Base-by-base conservation (phyloP, 2,329 filamentous ascomycete genomes). In the Cryphonectria parasitica region DNA sequence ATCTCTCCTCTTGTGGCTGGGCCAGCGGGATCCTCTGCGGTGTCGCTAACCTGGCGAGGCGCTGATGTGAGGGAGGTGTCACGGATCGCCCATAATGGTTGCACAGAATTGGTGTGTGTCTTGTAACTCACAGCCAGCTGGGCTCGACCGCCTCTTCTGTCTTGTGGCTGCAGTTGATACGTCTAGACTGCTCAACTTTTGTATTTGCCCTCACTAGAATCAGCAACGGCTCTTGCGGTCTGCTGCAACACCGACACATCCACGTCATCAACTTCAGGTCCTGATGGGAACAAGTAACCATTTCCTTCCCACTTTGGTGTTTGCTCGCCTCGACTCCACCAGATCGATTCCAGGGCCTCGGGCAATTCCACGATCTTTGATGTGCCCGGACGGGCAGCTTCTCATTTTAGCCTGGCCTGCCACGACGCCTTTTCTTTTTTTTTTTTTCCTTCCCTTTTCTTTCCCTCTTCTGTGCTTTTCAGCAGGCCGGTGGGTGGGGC, bases 391-490 rank as follows among this genome's bases (percentile, higher is more conserved):
- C 70, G 58, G 58, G 70, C 68, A 72, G 70, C 70, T 72, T 65
- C 70, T 72, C 52, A 54, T 70, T 72, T 61, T 64, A 65, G 70
- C 61, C 62, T 70, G 68, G 68, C 64, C 34, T 49, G 67, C 70
- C 65, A 52, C 56, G 49, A 39, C 43, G 62, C 19, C 43, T 22
- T 17, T 11, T 22, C 22, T n/a, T 25, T 34, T 19, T 8, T 28
- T n/a, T 11, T 19, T 39, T 39, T 34, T 61, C n/a, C n/a, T 13
- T 17, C 2, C 6, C 2, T 39, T 39, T 13, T 13, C 13, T 39
- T 13, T 39, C 34, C 34, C 34, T 34, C 36, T 39, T 39, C 34
- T 67, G 67, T 67, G 54, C 70, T 64, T 64, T 41, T 10, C 60
- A 71, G 60, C 63, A 64, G 60, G 67, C 49, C 49, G 10, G 15